Evolutionary conservation across 371 early-diverging fungal species (phyloP), one percentile per base, ranked within the genome.

Genomic region (Blastocladiella emersonii): DNA sequence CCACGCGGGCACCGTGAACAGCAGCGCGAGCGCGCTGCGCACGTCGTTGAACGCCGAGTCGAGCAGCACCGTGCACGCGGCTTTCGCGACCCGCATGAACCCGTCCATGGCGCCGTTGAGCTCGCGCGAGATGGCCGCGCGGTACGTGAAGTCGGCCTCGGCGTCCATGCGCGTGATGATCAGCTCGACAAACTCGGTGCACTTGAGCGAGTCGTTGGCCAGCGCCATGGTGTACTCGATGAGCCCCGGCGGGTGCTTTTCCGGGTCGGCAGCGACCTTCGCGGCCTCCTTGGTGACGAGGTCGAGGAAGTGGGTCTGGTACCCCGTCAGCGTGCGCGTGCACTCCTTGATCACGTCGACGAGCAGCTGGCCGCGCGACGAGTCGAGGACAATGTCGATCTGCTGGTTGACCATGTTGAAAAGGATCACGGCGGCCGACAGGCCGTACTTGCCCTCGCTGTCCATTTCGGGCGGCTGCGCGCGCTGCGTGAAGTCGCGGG

Each of bases 371-470:
- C 87, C 89, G n/a, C 89, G 85, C 2, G 90, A 87, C 12, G 78
- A 72, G 35, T 87, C 83, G 25, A 80, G 78, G 0, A 90, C 95
- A 13, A 95, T 74, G 60, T 92, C 91, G 44, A 98, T 83, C 68
- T 96, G 95, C 75, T 96, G 94, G 70, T 93, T 95, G 66, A 96
- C 83, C 76, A 96, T 94, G 71, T 94, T 90, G 72, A 95, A 95
- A 68, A 94, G 76, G 60, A 92, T 86, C 25, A 88, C 85, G 3
- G 92, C 81, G 5, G 87, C 89, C 21, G 86, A 74, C 61, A 93
- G 79, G 25, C 87, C 79, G 67, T 90, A 95, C 53, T 84, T 78
- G 17, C 86, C 88, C 65, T 85, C 85, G 25, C 79, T 78, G 63
- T 88, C 87, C 67, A 76, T 74, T 53, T 89, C 91, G 2, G 95